A percentile compares a stretch with the other conserved stretches of the same genome.
Evolutionary conservation across 1,284 basidiomycete species (phyloP).

Genomic region (Fomitopsis palustris): DNA sequence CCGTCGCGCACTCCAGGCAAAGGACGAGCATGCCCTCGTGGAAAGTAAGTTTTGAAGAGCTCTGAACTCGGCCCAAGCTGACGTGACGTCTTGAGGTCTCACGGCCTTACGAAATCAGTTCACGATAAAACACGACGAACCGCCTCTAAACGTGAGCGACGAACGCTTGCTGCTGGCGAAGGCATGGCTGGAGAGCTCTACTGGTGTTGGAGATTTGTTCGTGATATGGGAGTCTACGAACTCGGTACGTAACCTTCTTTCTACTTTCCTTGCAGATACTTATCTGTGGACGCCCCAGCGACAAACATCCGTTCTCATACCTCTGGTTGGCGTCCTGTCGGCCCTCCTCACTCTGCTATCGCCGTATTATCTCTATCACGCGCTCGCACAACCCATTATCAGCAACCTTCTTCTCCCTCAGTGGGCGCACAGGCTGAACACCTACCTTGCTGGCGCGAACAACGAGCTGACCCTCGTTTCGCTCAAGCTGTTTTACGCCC

Average conservation of each 20-base stretch:
- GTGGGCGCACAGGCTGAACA: constrained; percentile 53
- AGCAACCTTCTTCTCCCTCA: constrained; percentile 51
- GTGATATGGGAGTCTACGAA: constrained; percentile 51
- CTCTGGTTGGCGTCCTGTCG: constrained; percentile 51
- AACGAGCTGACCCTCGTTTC: constrained; percentile 62
- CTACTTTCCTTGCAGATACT: neutral
- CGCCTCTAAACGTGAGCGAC: constrained; percentile 47
- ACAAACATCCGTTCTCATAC: constrained; percentile 40
- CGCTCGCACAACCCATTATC: constrained; percentile 55
- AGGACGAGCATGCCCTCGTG: constrained; percentile 23
- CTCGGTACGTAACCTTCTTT: constrained; percentile 36
- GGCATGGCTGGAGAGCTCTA: constrained; percentile 54
- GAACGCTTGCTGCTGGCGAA: constrained; percentile 53
- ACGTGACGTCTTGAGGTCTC: too few relatives aligned
- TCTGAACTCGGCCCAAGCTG: constrained; percentile 4
- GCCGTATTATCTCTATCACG: constrained; percentile 61
- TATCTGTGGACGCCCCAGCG: constrained; percentile 28
- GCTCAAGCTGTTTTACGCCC: constrained; percentile 56
- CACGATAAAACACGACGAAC: constrained; percentile 42
- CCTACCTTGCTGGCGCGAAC: constrained; percentile 53
- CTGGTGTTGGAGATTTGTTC: constrained; percentile 60
- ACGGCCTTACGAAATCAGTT: constrained; percentile 49
- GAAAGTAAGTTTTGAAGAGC: constrained; percentile 21
- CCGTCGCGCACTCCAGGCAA: constrained; percentile 20
- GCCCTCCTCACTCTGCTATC: constrained; percentile 57